Evolutionary conservation across 2,329 filamentous ascomycete species (phyloP), one percentile per base, ranked within the genome.

Genomic region (Fusarium subglutinans): DNA sequence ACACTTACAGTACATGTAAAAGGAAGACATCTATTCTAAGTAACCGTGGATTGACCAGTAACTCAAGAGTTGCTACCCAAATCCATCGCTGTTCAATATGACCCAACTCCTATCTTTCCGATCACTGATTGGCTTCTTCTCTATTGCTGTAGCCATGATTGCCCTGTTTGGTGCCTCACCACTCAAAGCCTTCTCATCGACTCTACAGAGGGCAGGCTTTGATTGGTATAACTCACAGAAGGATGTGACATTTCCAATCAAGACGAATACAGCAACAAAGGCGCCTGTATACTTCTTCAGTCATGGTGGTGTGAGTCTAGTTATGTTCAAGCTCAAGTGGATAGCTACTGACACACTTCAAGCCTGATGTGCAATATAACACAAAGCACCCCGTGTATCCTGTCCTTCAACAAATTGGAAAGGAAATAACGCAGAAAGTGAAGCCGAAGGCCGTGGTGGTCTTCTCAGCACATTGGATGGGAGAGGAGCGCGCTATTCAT

Each of bases 381-480:
- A 88, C 85, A 8, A 80, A 89, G 2, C 93, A 95, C 78, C 90
- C 91, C 3, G 93, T 90, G 15, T 93, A 92, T 76, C 79, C 84
- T 8, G 84, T 91, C 62, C 87, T 95, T 9, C 87, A 91, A 74
- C 80, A 85, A 30, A 90, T 94, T 59, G 93, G 93, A 47, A 85
- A 81, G 13, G 92, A 94, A 77, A 94, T 95, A 79, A 94, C 91
- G 1, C 84, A 88, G 35, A 88, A 90, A 70, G 89, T 94, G 48
- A 91, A 91, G 76, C 93, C 93, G 4, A 91, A 89, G 70, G 93
- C 92, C 5, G 87, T 95, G 22, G 90, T 95, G 2, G 91, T 94
- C 33, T 92, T 95, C 79, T 94, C 92, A 2, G 93, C 92, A 2
- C 93, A 95, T 81, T 95, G 93, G 93, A 90, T 93, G 82, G 90